Percentiles rank a stretch among this genome's conserved stretches.
These are phyloP conservation scores for Tylopilus vinaceipallidus DNA, from an alignment of 768 basidiomycete species.

Conservation along the genomic window DNA sequence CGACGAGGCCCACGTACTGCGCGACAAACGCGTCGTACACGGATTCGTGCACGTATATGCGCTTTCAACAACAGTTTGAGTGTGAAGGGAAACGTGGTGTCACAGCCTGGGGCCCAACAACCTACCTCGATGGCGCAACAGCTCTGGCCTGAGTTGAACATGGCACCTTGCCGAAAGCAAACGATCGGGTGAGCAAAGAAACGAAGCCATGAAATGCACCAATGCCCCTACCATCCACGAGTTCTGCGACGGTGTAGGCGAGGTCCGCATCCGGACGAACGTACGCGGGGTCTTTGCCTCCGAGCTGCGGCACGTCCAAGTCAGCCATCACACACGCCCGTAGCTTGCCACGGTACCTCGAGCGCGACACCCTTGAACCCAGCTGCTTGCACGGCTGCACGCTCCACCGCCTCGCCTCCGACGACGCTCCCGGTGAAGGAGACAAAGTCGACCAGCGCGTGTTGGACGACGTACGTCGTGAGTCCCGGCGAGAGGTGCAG, in stretches of 20 bases:
- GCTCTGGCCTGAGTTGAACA: constrained; percentile 98
- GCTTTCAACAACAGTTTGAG: constrained; percentile 38
- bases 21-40: constrained; percentile 79
- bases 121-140: constrained; percentile 89
- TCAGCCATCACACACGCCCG: not conserved
- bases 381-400: constrained; percentile 58
- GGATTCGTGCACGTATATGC: constrained; percentile 90
- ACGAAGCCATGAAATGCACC: not conserved
- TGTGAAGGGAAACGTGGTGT: not conserved
- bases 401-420: constrained; percentile 72
- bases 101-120: no score
- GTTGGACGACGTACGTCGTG: constrained; percentile 57
- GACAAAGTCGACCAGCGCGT: constrained; percentile 73
- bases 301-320: constrained; percentile 63
- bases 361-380: constrained; percentile 87
- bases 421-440: constrained; percentile 88
- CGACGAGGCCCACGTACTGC: constrained; percentile 68
- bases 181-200: not conserved
- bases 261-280: constrained; percentile 86
- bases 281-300: constrained; percentile 98
- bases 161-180: constrained; percentile 53
- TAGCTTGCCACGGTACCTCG: constrained; percentile 50
- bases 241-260: constrained; percentile 75
- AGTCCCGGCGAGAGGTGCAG: constrained; percentile 69
- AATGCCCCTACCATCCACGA: constrained; percentile 75